Conservation (phyloP, 768 basidiomycete species). For the Mrakia hoshinonis region DNA sequence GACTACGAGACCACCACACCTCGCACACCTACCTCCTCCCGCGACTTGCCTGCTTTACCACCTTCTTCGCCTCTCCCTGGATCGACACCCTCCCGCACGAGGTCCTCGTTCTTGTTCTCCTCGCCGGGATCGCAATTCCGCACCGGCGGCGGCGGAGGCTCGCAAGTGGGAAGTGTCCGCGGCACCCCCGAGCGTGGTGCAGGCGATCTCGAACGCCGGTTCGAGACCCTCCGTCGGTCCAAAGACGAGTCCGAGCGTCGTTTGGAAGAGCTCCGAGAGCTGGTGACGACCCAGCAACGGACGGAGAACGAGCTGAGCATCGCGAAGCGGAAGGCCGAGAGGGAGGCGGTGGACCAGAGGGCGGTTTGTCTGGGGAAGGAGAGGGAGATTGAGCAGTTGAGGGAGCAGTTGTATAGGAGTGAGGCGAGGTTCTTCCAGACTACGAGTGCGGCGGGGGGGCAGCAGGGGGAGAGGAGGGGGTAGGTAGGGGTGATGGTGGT, state of each 20-base stretch:
- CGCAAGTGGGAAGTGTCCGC: neutral
- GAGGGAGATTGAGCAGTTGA: neutral
- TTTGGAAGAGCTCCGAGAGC: slow-evolving; percentile 25
- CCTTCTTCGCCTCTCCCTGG: too few species aligned
- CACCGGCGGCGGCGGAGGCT: neutral
- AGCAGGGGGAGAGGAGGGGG: too few species aligned
- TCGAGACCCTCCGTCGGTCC: neutral
- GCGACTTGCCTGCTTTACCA: too few species aligned
- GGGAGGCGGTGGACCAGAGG: slow-evolving; percentile 65
- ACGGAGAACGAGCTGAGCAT: slow-evolving; percentile 56
- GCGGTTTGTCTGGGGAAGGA: slow-evolving; percentile 54
- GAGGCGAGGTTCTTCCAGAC: neutral
- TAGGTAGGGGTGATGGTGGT: too few species aligned
- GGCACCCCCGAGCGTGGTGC: slow-evolving; percentile 2
- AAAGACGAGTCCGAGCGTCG: slow-evolving; percentile 17
- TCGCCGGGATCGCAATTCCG: neutral
- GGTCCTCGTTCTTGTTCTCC: neutral
- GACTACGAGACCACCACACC: slow-evolving; percentile 57
- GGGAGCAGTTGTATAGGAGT: slow-evolving; percentile 12
- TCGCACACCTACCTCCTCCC: slow-evolving; percentile 8
- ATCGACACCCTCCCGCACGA: neutral
- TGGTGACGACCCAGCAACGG: slow-evolving; percentile 51
- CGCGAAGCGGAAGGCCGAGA: slow-evolving; percentile 64
- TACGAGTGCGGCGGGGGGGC: too few species aligned
- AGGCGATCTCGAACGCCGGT: slow-evolving; percentile 6